Percentiles rank a stretch among this genome's conserved stretches.
Conservation (phyloP, 108 stramenopile species). For the Pseudonitzschia delicatissima region DNA sequence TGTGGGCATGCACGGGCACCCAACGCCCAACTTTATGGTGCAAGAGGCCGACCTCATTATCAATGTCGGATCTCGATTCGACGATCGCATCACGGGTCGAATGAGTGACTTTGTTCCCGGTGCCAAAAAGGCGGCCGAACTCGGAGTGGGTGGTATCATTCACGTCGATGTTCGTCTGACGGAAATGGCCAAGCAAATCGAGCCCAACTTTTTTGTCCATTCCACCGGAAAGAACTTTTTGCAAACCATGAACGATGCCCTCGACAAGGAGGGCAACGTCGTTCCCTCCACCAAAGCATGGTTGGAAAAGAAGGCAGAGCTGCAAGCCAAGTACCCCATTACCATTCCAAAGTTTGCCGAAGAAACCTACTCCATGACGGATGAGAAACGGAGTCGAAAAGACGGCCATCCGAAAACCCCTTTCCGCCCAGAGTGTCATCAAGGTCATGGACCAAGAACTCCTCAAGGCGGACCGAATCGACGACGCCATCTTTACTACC, state of each 20-base stretch:
- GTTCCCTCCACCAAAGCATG: slow-evolving; percentile 56
- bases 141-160: slow-evolving; percentile 86
- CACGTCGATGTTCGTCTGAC: slow-evolving; percentile 84
- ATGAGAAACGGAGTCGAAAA: slow-evolving; percentile 48
- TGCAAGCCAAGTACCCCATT: slow-evolving; percentile 78
- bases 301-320: slow-evolving; percentile 56
- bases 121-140: slow-evolving; percentile 74
- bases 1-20: slow-evolving; percentile 91
- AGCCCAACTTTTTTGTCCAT: slow-evolving; percentile 83
- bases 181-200: slow-evolving; percentile 78
- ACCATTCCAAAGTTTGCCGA: slow-evolving; percentile 61
- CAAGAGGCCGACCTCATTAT: slow-evolving; percentile 89
- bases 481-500: slow-evolving; percentile 79
- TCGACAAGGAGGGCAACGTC: slow-evolving; percentile 26
- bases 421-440: slow-evolving; percentile 80
- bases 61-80: slow-evolving; percentile 85
- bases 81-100: slow-evolving; percentile 88
- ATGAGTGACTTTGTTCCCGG: slow-evolving; percentile 78
- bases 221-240: slow-evolving; percentile 79
- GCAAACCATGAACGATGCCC: slow-evolving; percentile 61
- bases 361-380: slow-evolving; percentile 38
- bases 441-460: slow-evolving; percentile 72
- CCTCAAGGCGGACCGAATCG: slow-evolving; percentile 65
- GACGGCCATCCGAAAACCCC: slow-evolving; percentile 46
- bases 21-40: slow-evolving; percentile 87